Evolutionary conservation across 805 yeast species (phyloP).

Genomic region (Starmera caribaea): DNA sequence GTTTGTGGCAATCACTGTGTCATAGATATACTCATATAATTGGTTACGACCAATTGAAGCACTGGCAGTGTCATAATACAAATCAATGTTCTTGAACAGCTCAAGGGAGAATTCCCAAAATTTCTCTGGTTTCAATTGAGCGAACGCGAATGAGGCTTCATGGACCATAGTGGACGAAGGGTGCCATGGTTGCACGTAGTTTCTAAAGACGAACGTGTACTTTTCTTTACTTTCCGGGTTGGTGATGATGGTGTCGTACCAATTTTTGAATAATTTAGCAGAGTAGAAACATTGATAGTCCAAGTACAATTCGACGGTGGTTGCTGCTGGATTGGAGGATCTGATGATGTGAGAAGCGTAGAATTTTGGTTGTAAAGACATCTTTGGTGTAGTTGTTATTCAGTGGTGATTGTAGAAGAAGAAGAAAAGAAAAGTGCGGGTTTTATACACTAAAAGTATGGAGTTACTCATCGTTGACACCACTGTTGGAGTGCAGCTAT

Average conservation of each 20-base stretch:
- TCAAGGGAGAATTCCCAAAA: constrained; percentile 50
- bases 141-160: constrained; percentile 66
- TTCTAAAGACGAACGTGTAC: constrained; percentile 42
- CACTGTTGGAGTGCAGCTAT: too few relatives aligned
- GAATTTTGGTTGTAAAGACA: constrained; percentile 22
- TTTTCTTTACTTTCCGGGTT: constrained; percentile 42
- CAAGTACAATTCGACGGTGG: constrained; percentile 44
- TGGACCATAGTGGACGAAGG: constrained; percentile 58
- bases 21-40: constrained; percentile 42
- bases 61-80: constrained; percentile 55
- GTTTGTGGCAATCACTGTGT: constrained; percentile 36
- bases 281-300: constrained; percentile 78
- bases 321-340: constrained; percentile 6
- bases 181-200: constrained; percentile 90
- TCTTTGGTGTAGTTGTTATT: too few relatives aligned
- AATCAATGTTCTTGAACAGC: constrained; percentile 43
- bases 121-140: constrained; percentile 39
- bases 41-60: constrained; percentile 44
- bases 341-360: constrained; percentile 15
- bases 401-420: too few relatives aligned
- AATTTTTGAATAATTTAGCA: constrained; percentile 49
- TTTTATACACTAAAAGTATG: too few relatives aligned
- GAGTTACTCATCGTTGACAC: too few relatives aligned
- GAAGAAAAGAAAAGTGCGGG: too few relatives aligned
- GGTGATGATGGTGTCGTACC: constrained; percentile 37